Evolutionary conservation across 225 moss, liverwort and hornwort species (phyloP).

Genomic region (Polytrichum formosum): DNA sequence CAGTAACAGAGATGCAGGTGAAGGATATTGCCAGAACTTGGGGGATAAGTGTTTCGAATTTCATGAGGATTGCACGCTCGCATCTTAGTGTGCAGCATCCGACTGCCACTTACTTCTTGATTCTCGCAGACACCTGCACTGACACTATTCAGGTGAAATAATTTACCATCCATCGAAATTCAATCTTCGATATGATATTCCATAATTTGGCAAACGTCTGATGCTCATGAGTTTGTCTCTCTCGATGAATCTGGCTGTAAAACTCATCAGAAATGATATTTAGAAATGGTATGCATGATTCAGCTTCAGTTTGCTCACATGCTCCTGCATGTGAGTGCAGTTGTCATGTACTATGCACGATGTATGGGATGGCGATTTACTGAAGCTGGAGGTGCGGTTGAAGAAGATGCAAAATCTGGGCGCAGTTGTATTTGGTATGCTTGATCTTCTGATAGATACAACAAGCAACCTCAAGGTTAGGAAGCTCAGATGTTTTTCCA

Average conservation of each 20-base stretch:
- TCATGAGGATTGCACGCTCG: constrained; percentile 29
- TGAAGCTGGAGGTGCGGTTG: constrained; percentile 26
- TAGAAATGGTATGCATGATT: too few relatives aligned
- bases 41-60: constrained; percentile 23
- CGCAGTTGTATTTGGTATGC: constrained; percentile 16
- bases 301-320: too few relatives aligned
- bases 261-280: too few relatives aligned
- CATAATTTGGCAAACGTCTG: too few relatives aligned
- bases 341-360: constrained; percentile 34
- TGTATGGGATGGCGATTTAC: constrained; percentile 20
- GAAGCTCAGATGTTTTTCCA: not conserved
- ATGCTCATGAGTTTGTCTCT: too few relatives aligned
- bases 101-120: constrained; percentile 25
- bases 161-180: too few relatives aligned
- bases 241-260: too few relatives aligned
- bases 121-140: not conserved
- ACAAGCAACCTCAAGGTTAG: constrained; percentile 29
- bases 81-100: constrained; percentile 29
- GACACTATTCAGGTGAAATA: constrained; percentile 15
- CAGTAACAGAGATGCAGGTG: constrained; percentile 30
- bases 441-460: constrained; percentile 17
- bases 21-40: constrained; percentile 20
- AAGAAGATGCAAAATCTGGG: constrained; percentile 11
- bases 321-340: constrained; percentile 7
- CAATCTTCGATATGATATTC: too few relatives aligned